A percentile compares a stretch with the other conserved stretches of the same genome.
These are phyloP conservation scores for Danielozyma ontarioensis DNA, from an alignment of 805 yeast species.

Conservation along the genomic window DNA sequence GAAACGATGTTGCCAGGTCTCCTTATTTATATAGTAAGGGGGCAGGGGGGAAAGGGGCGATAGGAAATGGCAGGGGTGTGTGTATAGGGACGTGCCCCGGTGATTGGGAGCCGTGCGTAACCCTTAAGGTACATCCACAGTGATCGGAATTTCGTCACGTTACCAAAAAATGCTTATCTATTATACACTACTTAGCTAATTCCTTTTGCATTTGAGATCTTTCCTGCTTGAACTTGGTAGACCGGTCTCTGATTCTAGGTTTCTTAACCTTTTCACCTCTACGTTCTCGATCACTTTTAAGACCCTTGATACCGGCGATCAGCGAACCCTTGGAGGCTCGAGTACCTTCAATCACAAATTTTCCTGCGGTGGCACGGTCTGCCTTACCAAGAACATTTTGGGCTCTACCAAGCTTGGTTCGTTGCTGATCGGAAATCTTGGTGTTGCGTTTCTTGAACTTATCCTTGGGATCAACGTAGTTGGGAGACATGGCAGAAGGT, in stretches of 20 bases:
- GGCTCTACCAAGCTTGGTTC: slow-evolving; percentile 77
- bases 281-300: slow-evolving; percentile 33
- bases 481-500: slow-evolving; percentile 41
- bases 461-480: slow-evolving; percentile 32
- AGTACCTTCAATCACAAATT: slow-evolving; percentile 60
- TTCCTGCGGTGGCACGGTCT: slow-evolving; percentile 67
- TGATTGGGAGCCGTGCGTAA: no score
- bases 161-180: no score
- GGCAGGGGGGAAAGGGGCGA: no score
- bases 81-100: no score
- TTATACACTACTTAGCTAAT: no score
- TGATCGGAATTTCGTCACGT: no score
- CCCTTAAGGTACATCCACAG: no score
- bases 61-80: no score
- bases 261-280: slow-evolving; percentile 43
- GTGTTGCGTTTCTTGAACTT: slow-evolving; percentile 17
- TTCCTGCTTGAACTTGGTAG: slow-evolving; percentile 45
- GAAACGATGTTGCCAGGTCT: background rate
- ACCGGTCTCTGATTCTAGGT: slow-evolving; percentile 54
- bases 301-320: slow-evolving; percentile 57
- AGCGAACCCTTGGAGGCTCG: slow-evolving; percentile 69
- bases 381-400: slow-evolving; percentile 70
- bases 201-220: slow-evolving; percentile 18
- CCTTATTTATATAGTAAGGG: no score
- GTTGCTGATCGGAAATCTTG: slow-evolving; percentile 58